Base-by-base conservation (phyloP, 805 yeast species). In the Myxozyma mucilagina region DNA sequence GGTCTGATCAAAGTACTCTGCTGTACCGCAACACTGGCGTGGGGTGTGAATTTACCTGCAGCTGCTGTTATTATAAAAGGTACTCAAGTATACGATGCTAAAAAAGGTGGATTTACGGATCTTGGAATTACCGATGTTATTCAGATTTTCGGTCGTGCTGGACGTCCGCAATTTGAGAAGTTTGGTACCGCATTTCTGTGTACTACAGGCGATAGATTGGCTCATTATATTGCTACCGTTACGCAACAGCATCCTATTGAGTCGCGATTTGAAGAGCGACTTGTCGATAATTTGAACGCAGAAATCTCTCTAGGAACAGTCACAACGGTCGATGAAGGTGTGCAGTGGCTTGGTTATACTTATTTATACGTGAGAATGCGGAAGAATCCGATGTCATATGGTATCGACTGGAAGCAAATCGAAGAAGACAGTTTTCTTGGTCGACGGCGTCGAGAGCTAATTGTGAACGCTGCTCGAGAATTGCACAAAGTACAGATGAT, bases 21-120 rank as follows among this genome's bases (percentile, higher is more conserved):
- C 69, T 91, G 97, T 80, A 94, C 99, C 1, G 96, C 99, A 0
- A 94, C 99, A 0, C 82, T 94, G 60, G 99, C 99, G 0, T 94
- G 99, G 99, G 99, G 99, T 82, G 98, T 94, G 18, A 94, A 94
- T 71, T 78, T 94, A 61, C 99, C 99, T 1, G 99, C 99, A 6
- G 97, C 97, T 1, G 97, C 91, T 44, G 99, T 94, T 20, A 89
- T 94, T 64, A 85, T 94, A 36, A 94, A 94, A 70, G 99, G 99
- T 0, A 94, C 99, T 0, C 97, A 93, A 71, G 91, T 94, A 0
- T 94, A 94, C 71, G 96, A 94, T 72, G 82, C 98, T 0, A 90
- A 92, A 72, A 87, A 87, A 56, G 99, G 99, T 80, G 99, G 99
- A 0, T 90, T 86, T 70, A 84, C 87, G 1, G 99, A 94, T 71